phyloP scores from a whole-genome alignment of 805 yeast species.

The Blastobotrys terrestris region DNA sequence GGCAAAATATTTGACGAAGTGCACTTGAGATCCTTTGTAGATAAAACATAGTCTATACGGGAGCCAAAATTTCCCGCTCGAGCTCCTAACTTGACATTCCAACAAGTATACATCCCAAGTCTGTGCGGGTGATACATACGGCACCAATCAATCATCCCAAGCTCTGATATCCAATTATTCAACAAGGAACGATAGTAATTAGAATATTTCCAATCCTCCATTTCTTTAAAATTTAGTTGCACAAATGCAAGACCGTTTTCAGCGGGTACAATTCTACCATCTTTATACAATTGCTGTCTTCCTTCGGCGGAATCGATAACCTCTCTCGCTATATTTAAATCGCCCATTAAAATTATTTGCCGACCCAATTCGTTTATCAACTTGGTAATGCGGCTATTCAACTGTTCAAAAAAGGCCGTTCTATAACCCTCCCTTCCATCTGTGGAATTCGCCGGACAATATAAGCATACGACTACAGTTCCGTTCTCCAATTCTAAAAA shows the following conservation, averaged over 20 bases:
- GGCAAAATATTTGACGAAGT: conserved; percentile 58
- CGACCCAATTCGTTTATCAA: conserved; percentile 57
- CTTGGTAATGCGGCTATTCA: conserved; percentile 57
- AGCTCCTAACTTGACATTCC: conserved; percentile 77
- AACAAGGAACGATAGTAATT: conserved; percentile 40
- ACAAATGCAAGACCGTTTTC: conserved; percentile 30
- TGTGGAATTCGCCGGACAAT: conserved; percentile 89
- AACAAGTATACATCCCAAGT: conserved; percentile 74
- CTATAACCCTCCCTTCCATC: conserved; percentile 49
- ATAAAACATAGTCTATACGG: conserved; percentile 71
- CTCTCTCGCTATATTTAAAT: conserved; percentile 75
- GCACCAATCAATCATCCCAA: conserved; percentile 26
- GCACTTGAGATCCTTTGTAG: conserved; percentile 37
- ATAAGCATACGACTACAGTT: conserved; percentile 45
- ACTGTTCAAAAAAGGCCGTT: conserved; percentile 47
- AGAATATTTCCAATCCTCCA: conserved; percentile 35
- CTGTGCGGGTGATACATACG: conserved; percentile 46
- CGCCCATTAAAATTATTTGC: conserved; percentile 78
- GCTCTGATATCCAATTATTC: conserved; percentile 38
- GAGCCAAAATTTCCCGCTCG: conserved; percentile 84
- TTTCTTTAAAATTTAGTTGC: conserved; percentile 29
- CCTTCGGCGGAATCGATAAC: conserved; percentile 76
- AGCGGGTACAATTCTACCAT: conserved; percentile 3
- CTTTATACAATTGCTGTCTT: conserved; percentile 41
- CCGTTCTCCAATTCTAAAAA: conserved; percentile 67